These are phyloP conservation scores for Davidsoniella australis DNA, from an alignment of 2,329 filamentous ascomycete genomes.

Conservation along the genomic window DNA sequence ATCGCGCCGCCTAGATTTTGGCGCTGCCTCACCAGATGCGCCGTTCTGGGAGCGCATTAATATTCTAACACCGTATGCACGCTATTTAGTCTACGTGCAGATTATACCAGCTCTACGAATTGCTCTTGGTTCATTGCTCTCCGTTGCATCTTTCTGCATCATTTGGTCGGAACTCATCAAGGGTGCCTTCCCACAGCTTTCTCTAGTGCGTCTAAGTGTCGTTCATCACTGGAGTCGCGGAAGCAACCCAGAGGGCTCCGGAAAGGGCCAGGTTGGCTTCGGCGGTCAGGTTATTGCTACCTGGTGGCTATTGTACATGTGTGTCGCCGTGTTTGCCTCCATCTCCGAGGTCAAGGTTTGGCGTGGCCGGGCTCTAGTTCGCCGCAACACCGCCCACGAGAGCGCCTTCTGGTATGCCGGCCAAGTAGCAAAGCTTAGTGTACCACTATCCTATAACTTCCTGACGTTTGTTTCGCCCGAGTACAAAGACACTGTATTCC, in stretches of 20 bases:
- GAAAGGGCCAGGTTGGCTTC: constrained; percentile 63
- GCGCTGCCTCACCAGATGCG: constrained; percentile 36
- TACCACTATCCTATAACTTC: constrained; percentile 92
- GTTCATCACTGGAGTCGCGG: constrained; percentile 54
- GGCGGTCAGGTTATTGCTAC: constrained; percentile 72
- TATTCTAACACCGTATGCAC: constrained; percentile 61
- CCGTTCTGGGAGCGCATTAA: constrained; percentile 36
- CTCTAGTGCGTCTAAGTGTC: constrained; percentile 48
- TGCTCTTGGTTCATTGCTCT: constrained; percentile 47
- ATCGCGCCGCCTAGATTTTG: too few relatives aligned
- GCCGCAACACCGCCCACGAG: constrained; percentile 80
- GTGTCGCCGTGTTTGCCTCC: constrained; percentile 67
- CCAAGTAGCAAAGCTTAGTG: constrained; percentile 80
- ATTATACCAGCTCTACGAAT: constrained; percentile 53
- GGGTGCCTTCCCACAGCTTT: constrained; percentile 59
- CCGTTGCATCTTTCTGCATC: constrained; percentile 62
- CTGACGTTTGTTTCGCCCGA: constrained; percentile 65
- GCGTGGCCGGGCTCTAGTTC: constrained; percentile 82
- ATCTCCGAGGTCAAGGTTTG: constrained; percentile 93
- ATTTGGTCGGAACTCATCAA: constrained; percentile 92
- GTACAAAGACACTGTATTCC: constrained; percentile 68
- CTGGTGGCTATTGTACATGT: constrained; percentile 93
- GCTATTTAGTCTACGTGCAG: constrained; percentile 62
- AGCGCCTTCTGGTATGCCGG: constrained; percentile 91
- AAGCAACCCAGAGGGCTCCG: constrained; percentile 15